Evolutionary conservation across 345 rosid genomes (phyloP).

Genomic region (Citrus reticulata): DNA sequence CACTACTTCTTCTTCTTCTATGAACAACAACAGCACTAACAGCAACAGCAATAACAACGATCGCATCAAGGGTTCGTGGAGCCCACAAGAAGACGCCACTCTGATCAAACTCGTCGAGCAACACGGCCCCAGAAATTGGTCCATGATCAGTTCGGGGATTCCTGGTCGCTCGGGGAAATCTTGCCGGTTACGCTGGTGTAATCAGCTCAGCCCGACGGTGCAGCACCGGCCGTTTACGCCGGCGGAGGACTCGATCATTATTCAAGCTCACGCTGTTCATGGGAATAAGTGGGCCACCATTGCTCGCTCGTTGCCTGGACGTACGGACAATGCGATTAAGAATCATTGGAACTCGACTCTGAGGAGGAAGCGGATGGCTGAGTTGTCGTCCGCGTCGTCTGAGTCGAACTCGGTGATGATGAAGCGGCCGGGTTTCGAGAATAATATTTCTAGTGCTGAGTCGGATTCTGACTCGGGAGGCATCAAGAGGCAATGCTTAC

Average conservation of each 20-base stretch:
- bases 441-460: constrained; percentile 1
- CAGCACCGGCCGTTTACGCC: constrained; percentile 68
- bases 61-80: constrained; percentile 59
- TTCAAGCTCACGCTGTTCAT: constrained; percentile 47
- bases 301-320: constrained; percentile 56
- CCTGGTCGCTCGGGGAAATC: constrained; percentile 73
- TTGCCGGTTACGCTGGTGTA: constrained; percentile 68
- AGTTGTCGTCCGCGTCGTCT: constrained; percentile 27
- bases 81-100: constrained; percentile 53
- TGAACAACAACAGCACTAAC: neutral
- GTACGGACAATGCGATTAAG: constrained; percentile 66
- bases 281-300: constrained; percentile 76
- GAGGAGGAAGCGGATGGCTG: constrained; percentile 25
- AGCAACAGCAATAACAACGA: neutral
- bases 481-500: constrained; percentile 28
- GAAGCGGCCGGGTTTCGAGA: constrained; percentile 7
- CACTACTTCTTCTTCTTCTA: neutral
- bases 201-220: constrained; percentile 61
- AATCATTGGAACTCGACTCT: constrained; percentile 73
- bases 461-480: constrained; percentile 22
- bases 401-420: constrained; percentile 33
- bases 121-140: constrained; percentile 71
- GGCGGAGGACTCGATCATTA: constrained; percentile 46
- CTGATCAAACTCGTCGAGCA: constrained; percentile 43
- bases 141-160: constrained; percentile 50